phyloP scores from a whole-genome alignment of 73 alveolate species.

The Effrenium voratum region DNA sequence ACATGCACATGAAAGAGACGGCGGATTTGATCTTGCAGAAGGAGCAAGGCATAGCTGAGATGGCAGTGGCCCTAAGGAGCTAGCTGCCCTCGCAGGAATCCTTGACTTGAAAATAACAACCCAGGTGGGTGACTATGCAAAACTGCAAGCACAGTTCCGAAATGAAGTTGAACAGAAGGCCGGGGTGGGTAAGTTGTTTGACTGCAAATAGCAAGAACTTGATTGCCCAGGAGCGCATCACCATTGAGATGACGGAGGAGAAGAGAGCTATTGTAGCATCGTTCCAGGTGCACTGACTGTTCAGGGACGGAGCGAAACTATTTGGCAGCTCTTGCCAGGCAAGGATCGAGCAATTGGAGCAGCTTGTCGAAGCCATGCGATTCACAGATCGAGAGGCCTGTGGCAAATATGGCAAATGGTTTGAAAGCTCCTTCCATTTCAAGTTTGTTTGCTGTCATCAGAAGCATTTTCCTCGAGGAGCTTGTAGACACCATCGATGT shows the following conservation, averaged over 20 bases:
- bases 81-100: background rate
- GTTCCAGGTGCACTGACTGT: slow-evolving; percentile 1
- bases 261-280: slow-evolving; percentile 60
- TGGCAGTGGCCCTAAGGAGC: slow-evolving; percentile 1
- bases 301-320: too few species aligned
- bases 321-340: slow-evolving; percentile 15
- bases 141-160: slow-evolving; percentile 60
- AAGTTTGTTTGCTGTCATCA: background rate
- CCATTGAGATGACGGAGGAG: slow-evolving; percentile 69
- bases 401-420: background rate
- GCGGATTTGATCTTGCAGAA: slow-evolving; percentile 69
- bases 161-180: slow-evolving; percentile 82
- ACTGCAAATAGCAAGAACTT: background rate
- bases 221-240: slow-evolving; percentile 28
- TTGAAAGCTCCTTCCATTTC: background rate
- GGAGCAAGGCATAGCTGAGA: slow-evolving; percentile 87
- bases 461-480: slow-evolving; percentile 4
- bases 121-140: slow-evolving; percentile 81
- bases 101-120: background rate
- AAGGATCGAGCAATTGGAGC: slow-evolving; percentile 66
- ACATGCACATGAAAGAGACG: slow-evolving; percentile 81
- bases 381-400: slow-evolving; percentile 76
- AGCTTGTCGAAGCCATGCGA: slow-evolving; percentile 82
- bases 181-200: background rate
- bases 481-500: slow-evolving; percentile 84